Evolutionary conservation across 805 yeast genomes (phyloP).

Genomic region (Lachancea dasiensis): DNA sequence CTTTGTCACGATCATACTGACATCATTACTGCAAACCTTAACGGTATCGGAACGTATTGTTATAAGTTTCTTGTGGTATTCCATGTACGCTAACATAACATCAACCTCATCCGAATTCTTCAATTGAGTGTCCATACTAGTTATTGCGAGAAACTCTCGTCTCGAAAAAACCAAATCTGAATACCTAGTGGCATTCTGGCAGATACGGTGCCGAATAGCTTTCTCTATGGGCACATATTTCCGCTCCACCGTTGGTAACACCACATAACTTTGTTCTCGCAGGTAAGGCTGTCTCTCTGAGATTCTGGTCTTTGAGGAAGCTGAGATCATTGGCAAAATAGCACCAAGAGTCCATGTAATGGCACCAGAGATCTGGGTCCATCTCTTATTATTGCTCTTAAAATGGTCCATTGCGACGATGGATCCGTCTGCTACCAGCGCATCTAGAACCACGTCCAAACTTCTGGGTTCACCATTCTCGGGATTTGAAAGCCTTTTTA

Average conservation of each 20-base stretch:
- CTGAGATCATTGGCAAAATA: neutral
- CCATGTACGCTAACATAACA: conserved; percentile 18
- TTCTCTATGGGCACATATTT: conserved; percentile 10
- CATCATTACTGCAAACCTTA: conserved; percentile 17
- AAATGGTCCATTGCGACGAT: conserved; percentile 27
- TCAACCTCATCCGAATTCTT: conserved; percentile 14
- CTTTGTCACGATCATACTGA: conserved; percentile 17
- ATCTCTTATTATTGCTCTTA: conserved; percentile 13
- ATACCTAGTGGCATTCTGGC: conserved; percentile 16
- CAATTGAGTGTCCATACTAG: conserved; percentile 10
- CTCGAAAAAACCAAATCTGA: conserved; percentile 21
- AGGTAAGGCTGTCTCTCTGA: conserved; percentile 17
- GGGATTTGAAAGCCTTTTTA: conserved; percentile 25
- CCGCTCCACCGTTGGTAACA: conserved; percentile 12
- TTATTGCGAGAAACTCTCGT: conserved; percentile 15
- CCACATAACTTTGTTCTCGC: conserved; percentile 16
- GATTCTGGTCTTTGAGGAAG: neutral
- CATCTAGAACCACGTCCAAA: conserved; percentile 33
- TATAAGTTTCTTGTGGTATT: conserved; percentile 15
- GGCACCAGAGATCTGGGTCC: neutral
- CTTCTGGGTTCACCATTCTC: conserved; percentile 34
- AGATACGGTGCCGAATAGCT: conserved; percentile 14
- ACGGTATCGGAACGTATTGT: conserved; percentile 13
- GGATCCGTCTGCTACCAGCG: conserved; percentile 25
- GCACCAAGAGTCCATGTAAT: conserved; percentile 9